phyloP scores from a whole-genome alignment of 345 rosid species.

The Lepidium aucheri region DNA sequence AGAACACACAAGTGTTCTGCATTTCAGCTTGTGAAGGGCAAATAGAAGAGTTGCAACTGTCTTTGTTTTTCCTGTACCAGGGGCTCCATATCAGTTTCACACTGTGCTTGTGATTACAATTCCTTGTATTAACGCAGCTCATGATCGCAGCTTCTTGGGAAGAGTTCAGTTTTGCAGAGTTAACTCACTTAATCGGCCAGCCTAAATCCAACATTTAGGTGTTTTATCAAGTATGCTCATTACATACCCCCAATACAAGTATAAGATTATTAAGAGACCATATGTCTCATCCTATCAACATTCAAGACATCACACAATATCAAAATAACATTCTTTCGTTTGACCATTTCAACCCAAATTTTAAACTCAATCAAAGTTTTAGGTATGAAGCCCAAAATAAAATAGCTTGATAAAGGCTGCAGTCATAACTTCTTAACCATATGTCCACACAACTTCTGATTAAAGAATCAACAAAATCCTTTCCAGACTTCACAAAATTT shows the following conservation, averaged over 20 bases:
- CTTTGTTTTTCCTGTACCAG: slow-evolving; percentile 47
- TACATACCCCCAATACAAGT: background rate
- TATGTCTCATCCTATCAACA: background rate
- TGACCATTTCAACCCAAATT: background rate
- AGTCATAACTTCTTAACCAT: no score
- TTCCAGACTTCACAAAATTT: background rate
- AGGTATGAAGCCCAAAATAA: background rate
- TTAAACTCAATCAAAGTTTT: background rate
- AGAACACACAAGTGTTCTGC: slow-evolving; percentile 35
- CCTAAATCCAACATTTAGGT: background rate
- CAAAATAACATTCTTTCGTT: background rate
- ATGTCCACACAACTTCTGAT: background rate
- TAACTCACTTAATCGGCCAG: background rate
- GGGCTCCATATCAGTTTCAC: slow-evolving; percentile 45
- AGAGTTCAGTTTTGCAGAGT: slow-evolving; percentile 18
- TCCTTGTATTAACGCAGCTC: slow-evolving; percentile 3
- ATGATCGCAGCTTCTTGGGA: slow-evolving; percentile 31
- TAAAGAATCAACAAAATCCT: background rate
- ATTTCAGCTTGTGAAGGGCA: slow-evolving; percentile 24
- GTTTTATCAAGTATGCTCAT: background rate
- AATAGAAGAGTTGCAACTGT: slow-evolving; percentile 23
- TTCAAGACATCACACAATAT: no score
- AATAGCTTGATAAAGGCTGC: background rate
- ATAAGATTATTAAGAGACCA: background rate
- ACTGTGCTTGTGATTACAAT: slow-evolving; percentile 9